A percentile compares a stretch with the other conserved stretches of the same genome.
Evolutionary conservation across 148 eudicot genomes (phyloP).

Genomic region (Rhododendron griersonianum): DNA sequence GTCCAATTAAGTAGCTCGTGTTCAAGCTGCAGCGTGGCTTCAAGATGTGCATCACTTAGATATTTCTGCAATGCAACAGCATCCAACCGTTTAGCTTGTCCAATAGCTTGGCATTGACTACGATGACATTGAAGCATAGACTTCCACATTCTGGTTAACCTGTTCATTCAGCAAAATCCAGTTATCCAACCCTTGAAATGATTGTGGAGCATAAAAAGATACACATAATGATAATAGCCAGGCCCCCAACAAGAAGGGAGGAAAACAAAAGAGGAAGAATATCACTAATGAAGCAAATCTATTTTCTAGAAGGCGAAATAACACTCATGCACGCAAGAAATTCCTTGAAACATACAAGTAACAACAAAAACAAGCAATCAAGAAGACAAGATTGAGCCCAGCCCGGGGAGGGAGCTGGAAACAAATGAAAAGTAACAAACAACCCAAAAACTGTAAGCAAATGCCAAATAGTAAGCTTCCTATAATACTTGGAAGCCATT

Average conservation of each 20-base stretch:
- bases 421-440: neutral
- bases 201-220: neutral
- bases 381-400: neutral
- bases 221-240: neutral
- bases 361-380: neutral
- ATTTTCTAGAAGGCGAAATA: neutral
- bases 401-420: neutral
- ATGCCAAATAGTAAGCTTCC: neutral
- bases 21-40: slow-evolving; percentile 67
- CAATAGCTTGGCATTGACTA: slow-evolving; percentile 68
- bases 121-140: slow-evolving; percentile 89
- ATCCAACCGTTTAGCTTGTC: slow-evolving; percentile 66
- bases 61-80: slow-evolving; percentile 56
- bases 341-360: neutral
- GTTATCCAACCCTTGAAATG: slow-evolving; percentile 2
- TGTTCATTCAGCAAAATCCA: slow-evolving; percentile 18
- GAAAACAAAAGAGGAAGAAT: no score
- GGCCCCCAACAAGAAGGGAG: neutral
- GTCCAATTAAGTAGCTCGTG: slow-evolving; percentile 79
- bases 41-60: slow-evolving; percentile 62
- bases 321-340: neutral
- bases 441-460: neutral
- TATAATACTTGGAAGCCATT: neutral
- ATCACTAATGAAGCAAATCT: neutral
- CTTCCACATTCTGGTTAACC: slow-evolving; percentile 87